Percentiles rank a stretch among this genome's conserved stretches.
Evolutionary conservation across 2,329 filamentous ascomycete genomes (phyloP).

Genomic region (Colletotrichum sublineola): DNA sequence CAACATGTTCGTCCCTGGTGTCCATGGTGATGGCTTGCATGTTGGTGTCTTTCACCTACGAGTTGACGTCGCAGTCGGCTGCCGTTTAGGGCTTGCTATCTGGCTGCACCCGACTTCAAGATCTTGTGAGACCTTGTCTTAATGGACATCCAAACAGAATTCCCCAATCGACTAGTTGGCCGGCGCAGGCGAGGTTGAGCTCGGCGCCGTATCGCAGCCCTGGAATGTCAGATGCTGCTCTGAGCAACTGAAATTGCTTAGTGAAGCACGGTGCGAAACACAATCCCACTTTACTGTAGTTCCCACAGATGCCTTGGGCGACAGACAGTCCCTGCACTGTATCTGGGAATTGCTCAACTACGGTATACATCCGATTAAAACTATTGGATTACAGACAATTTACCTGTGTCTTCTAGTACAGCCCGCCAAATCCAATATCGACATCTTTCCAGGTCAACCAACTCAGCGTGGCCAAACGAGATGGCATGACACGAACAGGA

Average conservation of each 20-base stretch:
- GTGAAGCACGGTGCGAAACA: conserved; percentile 35
- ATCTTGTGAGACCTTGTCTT: conserved; percentile 5
- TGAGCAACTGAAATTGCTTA: conserved; percentile 28
- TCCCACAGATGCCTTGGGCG: neutral
- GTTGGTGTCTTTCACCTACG: conserved; percentile 3
- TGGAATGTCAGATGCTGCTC: conserved; percentile 32
- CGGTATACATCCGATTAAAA: neutral
- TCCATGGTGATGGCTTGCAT: conserved; percentile 29
- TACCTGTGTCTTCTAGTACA: neutral
- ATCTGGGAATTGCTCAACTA: neutral
- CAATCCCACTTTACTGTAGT: neutral
- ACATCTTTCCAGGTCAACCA: neutral
- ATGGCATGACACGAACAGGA: neutral
- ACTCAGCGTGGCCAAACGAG: neutral
- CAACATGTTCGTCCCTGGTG: conserved; percentile 16
- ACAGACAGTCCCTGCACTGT: conserved; percentile 15
- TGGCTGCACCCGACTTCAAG: neutral
- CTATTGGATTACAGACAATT: neutral
- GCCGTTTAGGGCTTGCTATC: conserved; percentile 2
- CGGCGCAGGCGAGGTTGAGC: neutral
- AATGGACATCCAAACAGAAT: neutral
- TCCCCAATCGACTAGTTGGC: neutral
- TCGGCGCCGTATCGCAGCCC: neutral
- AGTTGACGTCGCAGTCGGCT: conserved; percentile 5
- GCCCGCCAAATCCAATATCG: neutral